These are phyloP conservation scores for Gossypium schwendimanii DNA, from an alignment of 441 rosid genomes.

Conservation along the genomic window DNA sequence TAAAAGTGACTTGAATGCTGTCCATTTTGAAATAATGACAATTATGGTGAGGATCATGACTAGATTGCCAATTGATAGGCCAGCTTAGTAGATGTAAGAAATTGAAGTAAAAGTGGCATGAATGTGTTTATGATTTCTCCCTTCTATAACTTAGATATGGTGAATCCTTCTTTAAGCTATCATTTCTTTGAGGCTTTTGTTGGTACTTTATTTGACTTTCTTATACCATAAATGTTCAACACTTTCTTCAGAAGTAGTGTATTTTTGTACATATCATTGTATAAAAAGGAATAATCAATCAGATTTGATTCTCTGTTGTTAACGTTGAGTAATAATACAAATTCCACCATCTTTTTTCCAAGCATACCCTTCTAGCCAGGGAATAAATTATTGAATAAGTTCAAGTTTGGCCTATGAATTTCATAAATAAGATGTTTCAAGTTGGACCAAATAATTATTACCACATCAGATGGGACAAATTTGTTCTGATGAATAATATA, in stretches of 20 bases:
- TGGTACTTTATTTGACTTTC: background rate
- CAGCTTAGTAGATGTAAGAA: slow-evolving; percentile 12
- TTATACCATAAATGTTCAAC: background rate
- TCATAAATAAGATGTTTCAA: background rate
- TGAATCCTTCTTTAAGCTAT: background rate
- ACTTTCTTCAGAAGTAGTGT: background rate
- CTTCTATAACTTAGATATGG: background rate
- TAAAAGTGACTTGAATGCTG: slow-evolving; percentile 74
- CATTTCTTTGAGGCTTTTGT: background rate
- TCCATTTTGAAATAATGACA: slow-evolving; percentile 74
- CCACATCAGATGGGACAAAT: background rate
- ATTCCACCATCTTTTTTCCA: background rate
- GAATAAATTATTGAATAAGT: background rate
- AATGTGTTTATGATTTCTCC: background rate
- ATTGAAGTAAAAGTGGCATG: background rate
- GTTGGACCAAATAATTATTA: background rate
- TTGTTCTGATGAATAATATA: background rate
- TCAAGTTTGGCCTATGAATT: background rate
- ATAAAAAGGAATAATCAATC: background rate
- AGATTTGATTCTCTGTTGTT: background rate
- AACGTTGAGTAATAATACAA: background rate
- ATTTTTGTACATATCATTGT: background rate
- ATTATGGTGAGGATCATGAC: slow-evolving; percentile 58
- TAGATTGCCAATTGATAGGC: slow-evolving; percentile 10
- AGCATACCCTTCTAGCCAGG: background rate